Evolutionary conservation across 495 filamentous ascomycete species (phyloP), one percentile per base, ranked within the genome.

Genomic region (Aspergillus sclerotiicarbonarius): DNA sequence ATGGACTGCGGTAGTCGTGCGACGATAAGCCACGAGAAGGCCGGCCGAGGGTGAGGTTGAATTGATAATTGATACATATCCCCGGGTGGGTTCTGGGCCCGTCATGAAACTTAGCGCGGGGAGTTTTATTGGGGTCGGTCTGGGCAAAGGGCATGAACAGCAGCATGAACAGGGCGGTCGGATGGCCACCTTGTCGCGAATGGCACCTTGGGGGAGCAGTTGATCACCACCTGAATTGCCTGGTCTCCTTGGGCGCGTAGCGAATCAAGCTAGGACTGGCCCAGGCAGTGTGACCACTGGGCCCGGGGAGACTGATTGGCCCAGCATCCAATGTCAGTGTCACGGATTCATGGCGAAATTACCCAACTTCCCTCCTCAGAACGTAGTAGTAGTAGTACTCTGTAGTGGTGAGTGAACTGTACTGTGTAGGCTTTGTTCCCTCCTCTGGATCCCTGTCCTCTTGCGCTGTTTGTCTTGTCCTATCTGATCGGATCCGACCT

Each of bases 91-190:
- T 53, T 61, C 43, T 41, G 48, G 49, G 53, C 47, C 37, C 31
- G 48, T 51, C 33, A 37, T 61, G 50, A 61, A 55, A 61, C 59
- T 51, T 45, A 53, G 51, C 54, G 21, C 25, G n/a, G 3, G n/a
- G 3, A 20, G 10, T 53, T 47, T 45, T 33, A 51, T 44, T 50
- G 46, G 35, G 46, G 33, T 51, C 3, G 15, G 37, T 25, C 25
- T 46, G 16, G 18, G 6, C 5, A 30, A 8, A 19, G 16, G 18
- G 6, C 5, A 30, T 2, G 9, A 25, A 25, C 25, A 25, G 2
- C 25, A n/a, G n/a, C n/a, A n/a, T n/a, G 25, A 25, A 25, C 25
- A 25, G 25, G 25, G 25, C 25, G 25, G 25, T 25, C 25, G 25
- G 25, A 25, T 25, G 25, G 25, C 25, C 25, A 25, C 25, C 25